Evolutionary conservation across 805 yeast genomes (phyloP), one percentile per base, ranked within the genome.

Genomic region (Kluyveromyces aestuarii): DNA sequence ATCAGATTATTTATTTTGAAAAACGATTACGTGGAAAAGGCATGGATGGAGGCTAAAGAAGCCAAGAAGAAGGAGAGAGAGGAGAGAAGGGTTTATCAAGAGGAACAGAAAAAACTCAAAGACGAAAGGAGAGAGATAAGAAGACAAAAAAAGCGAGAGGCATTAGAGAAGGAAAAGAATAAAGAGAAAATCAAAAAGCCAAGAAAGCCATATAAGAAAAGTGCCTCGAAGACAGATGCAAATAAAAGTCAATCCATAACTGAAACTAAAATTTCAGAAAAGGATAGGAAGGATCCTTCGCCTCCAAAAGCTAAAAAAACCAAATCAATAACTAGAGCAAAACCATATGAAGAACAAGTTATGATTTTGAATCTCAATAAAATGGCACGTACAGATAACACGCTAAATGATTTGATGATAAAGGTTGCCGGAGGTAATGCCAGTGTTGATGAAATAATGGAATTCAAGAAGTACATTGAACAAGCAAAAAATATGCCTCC

Each of bases 341-440:
- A 49, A 45, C 46, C 48, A 57, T 50, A 52, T 41, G 56, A 61
- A 45, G 84, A 85, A 58, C 83, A 84, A 40, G 79, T 84, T 52
- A 87, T 91, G 86, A 88, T 91, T 55, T 80, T 85, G 4, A 86
- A 88, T 56, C 74, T 91, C 59, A 90, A 90, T 59, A 73, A 84
- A 1, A 81, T 91, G 66, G 97, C 97, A 0, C 75, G 84, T 39
- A 72, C 74, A 5, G 95, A 89, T 58, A 73, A 79, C 0, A 74
- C 81, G 5, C 66, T 91, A 45, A 84, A 81, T 53, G 67, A 75
- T 1, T 68, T 91, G 46, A 89, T 91, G 96, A 81, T 82, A 52
- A 76, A 75, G 6, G 96, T 91, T 2, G 97, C 98, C 0, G 76
- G 83, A 48, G 96, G 96, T 5, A 74, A 72, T 21, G 96, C 96